Percentiles rank a stretch among this genome's conserved stretches.
phyloP scores from a whole-genome alignment of 345 rosid genomes.

The Eucalyptus tenuipes region DNA sequence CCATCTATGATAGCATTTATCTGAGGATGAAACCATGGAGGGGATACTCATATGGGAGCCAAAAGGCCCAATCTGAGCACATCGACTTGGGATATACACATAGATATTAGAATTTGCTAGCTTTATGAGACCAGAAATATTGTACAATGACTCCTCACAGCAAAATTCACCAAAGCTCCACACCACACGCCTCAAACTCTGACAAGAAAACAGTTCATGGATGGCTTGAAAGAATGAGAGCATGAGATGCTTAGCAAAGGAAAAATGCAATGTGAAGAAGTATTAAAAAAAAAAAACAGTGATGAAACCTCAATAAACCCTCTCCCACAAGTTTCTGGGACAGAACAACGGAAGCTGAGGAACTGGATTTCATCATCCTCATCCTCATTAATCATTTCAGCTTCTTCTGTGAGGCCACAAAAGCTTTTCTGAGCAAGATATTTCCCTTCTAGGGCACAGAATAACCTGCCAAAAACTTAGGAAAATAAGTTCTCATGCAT shows the following conservation, averaged over 20 bases:
- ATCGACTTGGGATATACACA: background rate
- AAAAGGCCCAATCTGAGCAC: background rate
- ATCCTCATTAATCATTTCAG: conserved; percentile 7
- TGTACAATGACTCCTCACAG: background rate
- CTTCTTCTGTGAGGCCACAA: conserved; percentile 17
- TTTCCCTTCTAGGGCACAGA: conserved; percentile 50
- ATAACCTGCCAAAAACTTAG: conserved; percentile 27
- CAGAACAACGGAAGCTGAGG: conserved; percentile 30
- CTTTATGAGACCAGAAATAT: background rate
- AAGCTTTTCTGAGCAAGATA: conserved; percentile 32
- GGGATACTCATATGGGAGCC: background rate
- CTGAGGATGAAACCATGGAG: background rate
- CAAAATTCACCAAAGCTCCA: background rate
- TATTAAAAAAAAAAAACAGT: background rate
- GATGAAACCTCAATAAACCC: conserved; percentile 61
- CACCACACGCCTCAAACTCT: background rate
- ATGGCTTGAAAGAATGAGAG: background rate
- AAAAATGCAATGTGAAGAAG: background rate
- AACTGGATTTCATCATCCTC: conserved; percentile 22
- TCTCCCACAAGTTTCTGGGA: conserved; percentile 43
- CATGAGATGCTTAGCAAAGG: background rate
- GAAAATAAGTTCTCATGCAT: background rate
- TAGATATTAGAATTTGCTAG: background rate
- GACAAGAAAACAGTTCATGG: background rate
- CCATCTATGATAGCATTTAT: background rate